Percentiles rank a stretch among this genome's conserved stretches.
Conservation (phyloP, 108 stramenopile species). For the Tribonema minus region DNA sequence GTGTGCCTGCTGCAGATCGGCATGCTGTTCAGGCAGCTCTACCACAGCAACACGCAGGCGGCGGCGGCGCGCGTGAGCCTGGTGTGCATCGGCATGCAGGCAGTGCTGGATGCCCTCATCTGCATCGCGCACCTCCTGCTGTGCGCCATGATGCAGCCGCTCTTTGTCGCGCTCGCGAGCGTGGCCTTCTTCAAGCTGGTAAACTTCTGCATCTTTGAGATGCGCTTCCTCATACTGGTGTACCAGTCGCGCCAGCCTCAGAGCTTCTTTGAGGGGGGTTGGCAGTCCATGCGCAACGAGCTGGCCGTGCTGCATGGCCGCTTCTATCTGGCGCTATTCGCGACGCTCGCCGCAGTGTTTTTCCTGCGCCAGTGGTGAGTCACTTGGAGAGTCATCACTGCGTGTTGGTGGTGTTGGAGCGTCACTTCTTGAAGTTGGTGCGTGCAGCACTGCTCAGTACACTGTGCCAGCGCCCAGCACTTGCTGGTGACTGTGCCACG, state of each 20-base stretch:
- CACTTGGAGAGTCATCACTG: too few species aligned
- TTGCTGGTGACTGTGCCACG: too few species aligned
- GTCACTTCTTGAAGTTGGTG: too few species aligned
- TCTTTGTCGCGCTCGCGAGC: slow-evolving; percentile 71
- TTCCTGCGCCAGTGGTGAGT: slow-evolving; percentile 55
- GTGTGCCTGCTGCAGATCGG: slow-evolving; percentile 79
- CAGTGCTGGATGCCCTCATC: slow-evolving; percentile 79
- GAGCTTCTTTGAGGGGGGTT: slow-evolving; percentile 56
- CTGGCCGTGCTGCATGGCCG: slow-evolving; percentile 74
- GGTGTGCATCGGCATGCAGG: slow-evolving; percentile 78
- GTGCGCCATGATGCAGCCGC: slow-evolving; percentile 72
- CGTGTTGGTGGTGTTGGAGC: too few species aligned
- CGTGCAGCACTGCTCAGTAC: too few species aligned
- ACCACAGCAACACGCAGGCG: slow-evolving; percentile 73
- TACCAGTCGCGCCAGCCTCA: slow-evolving; percentile 72
- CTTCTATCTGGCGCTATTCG: slow-evolving; percentile 78
- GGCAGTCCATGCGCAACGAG: slow-evolving; percentile 60
- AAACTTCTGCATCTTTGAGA: slow-evolving; percentile 88
- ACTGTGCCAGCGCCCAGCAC: too few species aligned
- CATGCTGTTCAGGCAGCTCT: slow-evolving; percentile 71
- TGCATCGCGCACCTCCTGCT: slow-evolving; percentile 79
- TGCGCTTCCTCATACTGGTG: slow-evolving; percentile 86
- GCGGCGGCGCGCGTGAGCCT: slow-evolving; percentile 69
- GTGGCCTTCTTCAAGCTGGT: slow-evolving; percentile 81
- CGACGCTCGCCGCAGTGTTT: slow-evolving; percentile 66